Base-by-base conservation (phyloP, 331 rosid species). In the Stylosanthes scabra region DNA sequence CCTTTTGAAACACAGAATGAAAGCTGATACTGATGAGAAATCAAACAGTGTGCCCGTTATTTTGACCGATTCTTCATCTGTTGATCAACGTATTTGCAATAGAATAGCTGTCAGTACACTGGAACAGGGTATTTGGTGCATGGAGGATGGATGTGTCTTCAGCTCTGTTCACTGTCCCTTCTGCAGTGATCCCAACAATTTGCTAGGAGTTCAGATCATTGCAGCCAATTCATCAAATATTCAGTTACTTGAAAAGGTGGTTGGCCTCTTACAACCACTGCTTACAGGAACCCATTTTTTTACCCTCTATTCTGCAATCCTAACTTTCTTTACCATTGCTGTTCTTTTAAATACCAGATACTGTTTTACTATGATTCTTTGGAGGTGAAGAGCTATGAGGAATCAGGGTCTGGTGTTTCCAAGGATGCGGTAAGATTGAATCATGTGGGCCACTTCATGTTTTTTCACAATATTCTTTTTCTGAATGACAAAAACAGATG, bases 81-180 rank as follows among this genome's bases (percentile, higher is more conserved):
- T 94, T 34, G 77, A 88, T 83, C 88, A 77, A 68, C 83, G 78
- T 28, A 70, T 91, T 68, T 81, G 50, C 50, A 71, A 72, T 47
- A 77, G 83, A 70, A 78, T 71, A 70, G 65, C 76, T 51, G 76
- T 71, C 45, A 75, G 78, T 72, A 68, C 75, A 68, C 57, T 72
- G 6, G 89, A 83, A 57, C 81, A 72, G 72, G 89, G 95, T 49
- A 78, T 82, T 72, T 94, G 99, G 99, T 85, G 90, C 76, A 82
- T 73, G 63, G 89, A 89, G 78, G 99, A 91, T 78, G 99, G 99
- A 40, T 91, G 95, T 54, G 99, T 94, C 71, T 91, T 83, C 82
- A 82, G 83, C 57, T 50, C 83, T 59, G 67, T 91, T 63, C 81
- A 85, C 77, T 94, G 99, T 72, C 96, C 97, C 76, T 91, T 88